Base-by-base conservation (phyloP, 2,329 filamentous ascomycete species). In the Celoporthe dispersa region DNA sequence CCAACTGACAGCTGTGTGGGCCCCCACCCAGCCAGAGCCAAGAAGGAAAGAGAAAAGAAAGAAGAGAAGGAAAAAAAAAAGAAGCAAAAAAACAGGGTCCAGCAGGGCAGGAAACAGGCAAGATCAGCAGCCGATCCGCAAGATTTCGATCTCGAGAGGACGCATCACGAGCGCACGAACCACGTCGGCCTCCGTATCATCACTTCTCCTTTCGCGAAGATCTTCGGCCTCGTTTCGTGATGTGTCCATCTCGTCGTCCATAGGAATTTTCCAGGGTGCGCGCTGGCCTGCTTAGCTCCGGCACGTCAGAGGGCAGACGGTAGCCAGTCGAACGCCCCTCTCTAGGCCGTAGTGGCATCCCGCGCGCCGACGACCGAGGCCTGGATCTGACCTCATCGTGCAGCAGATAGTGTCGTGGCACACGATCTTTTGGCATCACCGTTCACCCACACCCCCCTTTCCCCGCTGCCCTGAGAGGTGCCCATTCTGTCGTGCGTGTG, bases 321-420 rank as follows among this genome's bases (percentile, higher is more conserved):
- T 33, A 22, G 14, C 25, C n/a, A 19, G 44, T 48, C 44, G 9
- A 44, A n/a, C 11, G 0, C 22, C 33, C 3, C 22, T 37, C 33
- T 37, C 33, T 37, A 22, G n/a, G 14, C 33, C 19, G 14, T 3
- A 37, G 33, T 41, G 12, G 33, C 48, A 41, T 14, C 8, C 41
- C 31, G 28, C 33, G 35, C 12, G 9, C 12, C 9, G 48, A 44
- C 35, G 35, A n/a, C 61, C 33, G 39, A 11, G 33, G 19, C 7
- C 44, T n/a, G n/a, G 37, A 39, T 67, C 65, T 67, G 65, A 67
- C 65, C 55, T 61, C 65, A 67, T 67, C 57, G 65, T 67, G 65
- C 65, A 67, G 65, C 39, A 19, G 61, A 8, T 61, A 61, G 65
- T 51, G 65, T 48, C 39, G 57, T 67, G 55, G 65, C 55, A 35